These are phyloP conservation scores for Ormosia emarginata DNA, from an alignment of 306 rosid genomes.

Conservation along the genomic window DNA sequence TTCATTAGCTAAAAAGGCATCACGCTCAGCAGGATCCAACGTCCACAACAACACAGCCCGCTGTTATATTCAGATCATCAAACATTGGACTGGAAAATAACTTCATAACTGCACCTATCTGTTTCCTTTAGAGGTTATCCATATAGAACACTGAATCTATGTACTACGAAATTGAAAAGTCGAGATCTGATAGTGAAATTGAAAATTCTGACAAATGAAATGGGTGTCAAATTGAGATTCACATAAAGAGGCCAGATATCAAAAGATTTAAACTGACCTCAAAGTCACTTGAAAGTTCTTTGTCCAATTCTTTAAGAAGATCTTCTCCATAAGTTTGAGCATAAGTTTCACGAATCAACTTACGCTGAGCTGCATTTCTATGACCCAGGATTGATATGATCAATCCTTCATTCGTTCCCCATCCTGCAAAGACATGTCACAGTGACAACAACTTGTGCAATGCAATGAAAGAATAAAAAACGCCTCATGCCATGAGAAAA, in stretches of 20 bases:
- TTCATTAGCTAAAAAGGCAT: slow-evolving; percentile 59
- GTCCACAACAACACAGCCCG: slow-evolving; percentile 43
- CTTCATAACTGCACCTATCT: neutral
- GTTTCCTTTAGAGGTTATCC: slow-evolving; percentile 4
- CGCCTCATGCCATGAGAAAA: neutral
- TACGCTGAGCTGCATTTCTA: slow-evolving; percentile 60
- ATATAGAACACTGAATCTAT: neutral
- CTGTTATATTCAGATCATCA: slow-evolving; percentile 24
- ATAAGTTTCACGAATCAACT: slow-evolving; percentile 48
- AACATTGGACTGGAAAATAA: neutral
- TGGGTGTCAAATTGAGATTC: neutral
- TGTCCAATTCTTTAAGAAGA: slow-evolving; percentile 55
- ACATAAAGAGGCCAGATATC: neutral
- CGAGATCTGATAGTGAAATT: neutral
- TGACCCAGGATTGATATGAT: slow-evolving; percentile 57
- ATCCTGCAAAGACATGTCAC: slow-evolving; percentile 47
- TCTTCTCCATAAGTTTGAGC: slow-evolving; percentile 53
- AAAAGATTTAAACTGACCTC: slow-evolving; percentile 39
- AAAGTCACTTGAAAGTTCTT: slow-evolving; percentile 70
- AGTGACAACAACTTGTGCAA: neutral
- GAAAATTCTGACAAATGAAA: slow-evolving; percentile 1
- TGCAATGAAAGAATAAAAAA: neutral
- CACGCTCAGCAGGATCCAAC: slow-evolving; percentile 69
- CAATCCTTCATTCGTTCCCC: slow-evolving; percentile 65
- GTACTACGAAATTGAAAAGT: neutral